Evolutionary conservation across 257 asterid species (phyloP).

Genomic region (Primulina eburnea): DNA sequence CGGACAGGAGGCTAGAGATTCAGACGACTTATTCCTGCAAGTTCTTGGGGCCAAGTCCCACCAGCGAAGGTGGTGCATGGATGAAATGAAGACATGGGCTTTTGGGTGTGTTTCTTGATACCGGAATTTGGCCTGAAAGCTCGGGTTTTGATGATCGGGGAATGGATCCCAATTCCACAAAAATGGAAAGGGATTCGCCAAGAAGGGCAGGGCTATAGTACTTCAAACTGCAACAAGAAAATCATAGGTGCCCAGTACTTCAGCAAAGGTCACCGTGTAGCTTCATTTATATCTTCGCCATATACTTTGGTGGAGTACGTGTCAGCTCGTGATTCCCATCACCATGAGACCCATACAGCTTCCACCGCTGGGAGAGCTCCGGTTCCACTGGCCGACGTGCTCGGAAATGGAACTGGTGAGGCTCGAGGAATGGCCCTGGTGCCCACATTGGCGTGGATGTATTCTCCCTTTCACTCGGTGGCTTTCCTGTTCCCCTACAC

Average conservation of each 20-base stretch:
- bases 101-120: conserved; percentile 69
- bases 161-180: conserved; percentile 63
- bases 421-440: conserved; percentile 82
- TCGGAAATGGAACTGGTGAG: conserved; percentile 65
- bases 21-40: conserved; percentile 83
- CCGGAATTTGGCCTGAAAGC: conserved; percentile 90
- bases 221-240: conserved; percentile 66
- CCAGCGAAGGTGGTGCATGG: conserved; percentile 54
- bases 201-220: conserved; percentile 46
- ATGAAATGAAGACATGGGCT: conserved; percentile 59
- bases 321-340: conserved; percentile 81
- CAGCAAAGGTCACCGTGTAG: conserved; percentile 71
- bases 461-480: conserved; percentile 81
- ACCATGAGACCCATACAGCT: conserved; percentile 89
- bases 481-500: conserved; percentile 74
- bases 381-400: conserved; percentile 50
- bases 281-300: conserved; percentile 43
- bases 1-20: conserved; percentile 53
- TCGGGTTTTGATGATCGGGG: conserved; percentile 75
- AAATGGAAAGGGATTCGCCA: conserved; percentile 87
- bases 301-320: conserved; percentile 43
- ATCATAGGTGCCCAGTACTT: conserved; percentile 79
- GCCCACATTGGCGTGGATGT: conserved; percentile 80
- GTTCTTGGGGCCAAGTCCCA: conserved; percentile 67
- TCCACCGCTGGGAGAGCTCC: conserved; percentile 74